These are phyloP conservation scores for Irpex sp. DNA, from an alignment of 1,284 basidiomycete species.

Conservation along the genomic window DNA sequence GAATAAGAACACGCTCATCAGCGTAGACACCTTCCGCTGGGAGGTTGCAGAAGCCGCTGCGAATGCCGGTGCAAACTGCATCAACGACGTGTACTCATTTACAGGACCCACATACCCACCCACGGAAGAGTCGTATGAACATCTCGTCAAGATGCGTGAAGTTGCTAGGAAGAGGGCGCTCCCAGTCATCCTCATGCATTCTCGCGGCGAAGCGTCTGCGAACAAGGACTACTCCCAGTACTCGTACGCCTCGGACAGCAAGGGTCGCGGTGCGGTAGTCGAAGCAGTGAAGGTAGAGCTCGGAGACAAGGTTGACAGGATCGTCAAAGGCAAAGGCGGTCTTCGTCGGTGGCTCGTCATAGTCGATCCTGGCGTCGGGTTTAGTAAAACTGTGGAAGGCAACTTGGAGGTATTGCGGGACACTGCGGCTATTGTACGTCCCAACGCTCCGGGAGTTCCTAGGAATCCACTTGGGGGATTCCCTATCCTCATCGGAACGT, in stretches of 20 bases:
- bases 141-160: slow-evolving; percentile 59
- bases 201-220: slow-evolving; percentile 73
- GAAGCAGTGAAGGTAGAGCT: slow-evolving; percentile 76
- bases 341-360: slow-evolving; percentile 89
- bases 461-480: slow-evolving; percentile 60
- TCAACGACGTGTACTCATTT: slow-evolving; percentile 93
- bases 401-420: slow-evolving; percentile 72
- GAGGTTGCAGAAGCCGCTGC: slow-evolving; percentile 79
- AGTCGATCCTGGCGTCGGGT: slow-evolving; percentile 92
- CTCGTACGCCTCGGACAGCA: slow-evolving; percentile 29
- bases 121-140: slow-evolving; percentile 29
- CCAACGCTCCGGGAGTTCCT: slow-evolving; percentile 1
- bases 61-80: slow-evolving; percentile 83
- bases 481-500: slow-evolving; percentile 77
- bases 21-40: slow-evolving; percentile 91
- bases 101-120: slow-evolving; percentile 58
- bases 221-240: slow-evolving; percentile 68
- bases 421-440: slow-evolving; percentile 44
- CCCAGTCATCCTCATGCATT: slow-evolving; percentile 92
- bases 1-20: slow-evolving; percentile 51
- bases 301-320: slow-evolving; percentile 59
- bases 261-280: slow-evolving; percentile 48
- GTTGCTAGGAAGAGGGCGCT: slow-evolving; percentile 60
- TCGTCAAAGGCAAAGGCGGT: slow-evolving; percentile 72
- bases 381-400: slow-evolving; percentile 82